phyloP scores from a whole-genome alignment of 2,329 filamentous ascomycete genomes.

The Fusarium sp. region DNA sequence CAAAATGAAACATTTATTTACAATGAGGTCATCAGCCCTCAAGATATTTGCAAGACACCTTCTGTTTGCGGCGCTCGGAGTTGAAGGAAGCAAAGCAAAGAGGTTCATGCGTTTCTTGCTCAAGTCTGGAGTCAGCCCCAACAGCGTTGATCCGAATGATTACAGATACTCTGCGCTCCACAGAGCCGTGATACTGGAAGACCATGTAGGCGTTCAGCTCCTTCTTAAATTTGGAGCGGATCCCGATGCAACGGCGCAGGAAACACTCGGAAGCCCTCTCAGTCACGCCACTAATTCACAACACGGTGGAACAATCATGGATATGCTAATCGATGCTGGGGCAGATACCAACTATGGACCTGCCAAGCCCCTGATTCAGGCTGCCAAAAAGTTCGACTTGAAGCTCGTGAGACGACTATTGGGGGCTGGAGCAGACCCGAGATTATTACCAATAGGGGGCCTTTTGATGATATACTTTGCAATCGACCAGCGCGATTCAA shows the following conservation, averaged over 20 bases:
- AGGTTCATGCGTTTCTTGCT: not conserved
- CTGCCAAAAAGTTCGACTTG: slow-evolving; percentile 17
- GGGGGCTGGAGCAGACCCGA: slow-evolving; percentile 41
- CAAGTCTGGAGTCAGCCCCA: fast-evolving
- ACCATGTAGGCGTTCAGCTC: not conserved
- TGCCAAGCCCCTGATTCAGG: fast-evolving
- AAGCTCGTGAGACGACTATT: slow-evolving; percentile 43
- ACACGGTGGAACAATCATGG: too few species aligned
- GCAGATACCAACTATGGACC: fast-evolving
- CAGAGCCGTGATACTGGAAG: fast-evolving
- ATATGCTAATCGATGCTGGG: not conserved
- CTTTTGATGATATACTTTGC: fast-evolving
- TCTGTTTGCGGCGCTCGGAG: fast-evolving
- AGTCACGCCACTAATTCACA: too few species aligned
- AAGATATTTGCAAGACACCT: not conserved
- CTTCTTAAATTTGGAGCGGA: not conserved
- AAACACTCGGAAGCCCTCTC: fast-evolving
- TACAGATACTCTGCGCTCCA: fast-evolving
- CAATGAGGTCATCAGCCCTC: fast-evolving
- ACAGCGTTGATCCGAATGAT: fast-evolving
- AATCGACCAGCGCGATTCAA: fast-evolving
- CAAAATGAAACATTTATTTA: not conserved
- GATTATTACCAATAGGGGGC: not conserved
- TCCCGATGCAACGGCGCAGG: too few species aligned
- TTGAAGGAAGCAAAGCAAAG: fast-evolving